Evolutionary conservation across 257 asterid species (phyloP).

Genomic region (Marsdenia floribunda): DNA sequence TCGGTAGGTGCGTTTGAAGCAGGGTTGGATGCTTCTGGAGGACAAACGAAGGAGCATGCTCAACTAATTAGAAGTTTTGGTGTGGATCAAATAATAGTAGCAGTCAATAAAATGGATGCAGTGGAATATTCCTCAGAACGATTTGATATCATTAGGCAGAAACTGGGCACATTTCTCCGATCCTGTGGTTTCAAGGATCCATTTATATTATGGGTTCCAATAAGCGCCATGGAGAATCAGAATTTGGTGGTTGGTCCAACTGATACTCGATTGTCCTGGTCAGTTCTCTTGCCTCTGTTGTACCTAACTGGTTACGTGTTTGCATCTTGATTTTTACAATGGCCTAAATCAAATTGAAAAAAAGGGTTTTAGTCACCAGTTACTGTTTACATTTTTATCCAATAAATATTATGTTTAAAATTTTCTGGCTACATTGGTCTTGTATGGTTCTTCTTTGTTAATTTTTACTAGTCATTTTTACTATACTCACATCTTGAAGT

Average conservation of each 20-base stretch:
- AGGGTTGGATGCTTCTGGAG: constrained; percentile 74
- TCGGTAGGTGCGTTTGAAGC: constrained; percentile 90
- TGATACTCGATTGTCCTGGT: constrained; percentile 69
- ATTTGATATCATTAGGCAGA: constrained; percentile 67
- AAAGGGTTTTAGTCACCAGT: not conserved
- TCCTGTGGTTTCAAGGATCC: constrained; percentile 83
- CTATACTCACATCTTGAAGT: not conserved
- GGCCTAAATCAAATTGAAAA: not conserved
- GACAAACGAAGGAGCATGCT: constrained; percentile 94
- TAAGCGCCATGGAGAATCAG: constrained; percentile 91
- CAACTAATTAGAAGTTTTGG: constrained; percentile 94
- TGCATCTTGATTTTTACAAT: not conserved
- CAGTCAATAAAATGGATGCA: constrained; percentile 91
- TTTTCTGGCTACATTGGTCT: not conserved
- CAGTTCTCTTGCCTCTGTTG: constrained; percentile 25
- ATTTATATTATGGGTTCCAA: constrained; percentile 72
- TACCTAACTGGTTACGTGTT: not conserved
- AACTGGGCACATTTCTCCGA: constrained; percentile 70
- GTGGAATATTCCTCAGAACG: constrained; percentile 80
- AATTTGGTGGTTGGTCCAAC: constrained; percentile 65
- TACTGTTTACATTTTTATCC: not conserved
- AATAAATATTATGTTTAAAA: not conserved
- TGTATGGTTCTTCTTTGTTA: not conserved
- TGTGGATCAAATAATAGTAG: constrained; percentile 80
- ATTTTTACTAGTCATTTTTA: not conserved